Evolutionary conservation across 352 stramenopile genomes (phyloP), one percentile per base, ranked within the genome.

Genomic region (Pythium guiyangense): DNA sequence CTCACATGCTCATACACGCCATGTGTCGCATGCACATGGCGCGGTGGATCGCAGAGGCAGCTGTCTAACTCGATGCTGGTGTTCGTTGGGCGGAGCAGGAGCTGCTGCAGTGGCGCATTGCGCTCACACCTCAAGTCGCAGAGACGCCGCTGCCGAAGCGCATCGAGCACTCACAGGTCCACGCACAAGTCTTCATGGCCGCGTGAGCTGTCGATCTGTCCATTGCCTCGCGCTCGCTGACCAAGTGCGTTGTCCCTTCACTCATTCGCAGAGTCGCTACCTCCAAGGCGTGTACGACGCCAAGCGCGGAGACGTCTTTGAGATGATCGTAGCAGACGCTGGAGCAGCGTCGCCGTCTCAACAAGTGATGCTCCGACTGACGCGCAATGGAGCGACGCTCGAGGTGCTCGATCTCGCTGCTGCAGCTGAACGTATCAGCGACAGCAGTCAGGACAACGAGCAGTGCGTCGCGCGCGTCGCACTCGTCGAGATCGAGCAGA

Each of bases 81-180:
- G 48, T 5, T 47, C n/a, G 22, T 4, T 10, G n/a, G n/a, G 11
- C 9, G 3, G 18, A 4, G 25, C 26, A 74, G 59, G 69, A 77
- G 8, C 27, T 77, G 40, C 47, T 80, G 20, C 48, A 60, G 22
- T 59, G 58, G 15, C 49, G 67, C 31, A 35, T 14, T 2, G 43
- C 62, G 2, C 37, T 63, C 17, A 77, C 66, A 0, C 69, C 71
- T 0, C 20, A 70, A 47, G 51, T 64, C 9, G 43, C 34, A 49
- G 11, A 49, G 17, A 58, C 50, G 9, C 25, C 66, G 5, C 59
- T 80, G 1, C 49, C 59, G 4, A 64, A 65, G 25, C 71, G 71
- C n/a, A 56, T 80, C 3, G 31, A 67, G 4, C 43, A 54, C 18
- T 40, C 76, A 2, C 69, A 81, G 64, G 69, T 68, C 14, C 14